Conservation (phyloP, 495 filamentous ascomycete genomes). For the Penicillium taxi region DNA sequence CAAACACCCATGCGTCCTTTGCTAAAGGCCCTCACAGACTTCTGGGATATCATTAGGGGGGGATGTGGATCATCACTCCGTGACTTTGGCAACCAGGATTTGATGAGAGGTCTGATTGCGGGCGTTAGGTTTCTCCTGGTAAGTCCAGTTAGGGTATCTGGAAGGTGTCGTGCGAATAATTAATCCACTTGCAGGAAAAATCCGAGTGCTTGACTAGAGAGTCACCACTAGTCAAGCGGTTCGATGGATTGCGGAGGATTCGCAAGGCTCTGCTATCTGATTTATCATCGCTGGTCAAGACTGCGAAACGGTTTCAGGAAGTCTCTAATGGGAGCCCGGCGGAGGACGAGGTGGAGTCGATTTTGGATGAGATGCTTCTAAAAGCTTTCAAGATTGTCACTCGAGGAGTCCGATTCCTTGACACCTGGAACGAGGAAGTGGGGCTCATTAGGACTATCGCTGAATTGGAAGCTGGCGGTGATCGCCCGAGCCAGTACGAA, state of each 20-base stretch:
- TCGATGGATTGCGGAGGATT: conserved; percentile 67
- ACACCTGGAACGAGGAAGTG: conserved; percentile 74
- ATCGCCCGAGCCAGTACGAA: conserved; percentile 23
- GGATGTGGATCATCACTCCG: conserved; percentile 55
- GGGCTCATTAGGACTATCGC: conserved; percentile 54
- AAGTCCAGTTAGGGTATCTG: conserved; percentile 29
- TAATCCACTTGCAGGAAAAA: conserved; percentile 53
- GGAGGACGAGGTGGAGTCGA: conserved; percentile 58
- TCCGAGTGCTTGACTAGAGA: conserved; percentile 83
- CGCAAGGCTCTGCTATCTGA: conserved; percentile 84
- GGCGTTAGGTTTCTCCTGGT: conserved; percentile 87
- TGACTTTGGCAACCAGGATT: conserved; percentile 78
- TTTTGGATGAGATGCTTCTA: conserved; percentile 85
- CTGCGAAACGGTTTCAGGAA: conserved; percentile 72
- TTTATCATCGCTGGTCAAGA: conserved; percentile 79
- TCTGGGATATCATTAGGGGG: conserved; percentile 84
- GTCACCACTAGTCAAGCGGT: conserved; percentile 59
- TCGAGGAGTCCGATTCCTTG: conserved; percentile 84
- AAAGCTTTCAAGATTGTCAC: conserved; percentile 93
- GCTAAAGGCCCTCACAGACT: conserved; percentile 76
- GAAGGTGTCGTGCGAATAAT: not conserved
- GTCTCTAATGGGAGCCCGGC: conserved; percentile 41
- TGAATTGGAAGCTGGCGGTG: conserved; percentile 40
- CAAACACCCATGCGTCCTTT: conserved; percentile 76
- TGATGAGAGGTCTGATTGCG: conserved; percentile 85